Conservation (phyloP, 768 basidiomycete species). For the Tulasnella sp. region DNA sequence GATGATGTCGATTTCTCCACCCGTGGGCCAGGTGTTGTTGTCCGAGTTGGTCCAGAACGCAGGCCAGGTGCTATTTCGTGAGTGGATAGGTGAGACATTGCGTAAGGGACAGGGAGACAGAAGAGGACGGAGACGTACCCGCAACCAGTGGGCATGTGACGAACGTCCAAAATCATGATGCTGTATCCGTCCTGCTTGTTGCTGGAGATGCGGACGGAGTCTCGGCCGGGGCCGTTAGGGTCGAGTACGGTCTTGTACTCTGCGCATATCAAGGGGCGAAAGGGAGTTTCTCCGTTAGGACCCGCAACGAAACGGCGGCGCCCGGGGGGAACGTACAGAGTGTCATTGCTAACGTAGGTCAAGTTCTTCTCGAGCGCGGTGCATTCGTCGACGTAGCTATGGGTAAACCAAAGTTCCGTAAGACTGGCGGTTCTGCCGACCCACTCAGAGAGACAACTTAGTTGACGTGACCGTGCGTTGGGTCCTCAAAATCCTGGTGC, state of each 20-base stretch:
- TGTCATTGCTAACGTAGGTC: conserved; percentile 50
- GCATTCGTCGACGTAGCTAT: conserved; percentile 44
- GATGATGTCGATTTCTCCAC: conserved; percentile 37
- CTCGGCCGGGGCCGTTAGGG: conserved; percentile 51
- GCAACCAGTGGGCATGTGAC: conserved; percentile 55
- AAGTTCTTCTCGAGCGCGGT: conserved; percentile 54
- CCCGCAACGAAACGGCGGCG: not conserved
- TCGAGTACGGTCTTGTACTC: conserved; percentile 49
- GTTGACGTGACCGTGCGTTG: conserved; percentile 8
- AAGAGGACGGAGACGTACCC: not conserved
- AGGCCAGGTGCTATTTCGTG: conserved; percentile 49
- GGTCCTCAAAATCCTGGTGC: not conserved
- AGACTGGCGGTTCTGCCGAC: no score
- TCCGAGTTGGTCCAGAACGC: conserved; percentile 35
- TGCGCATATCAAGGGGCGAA: no score
- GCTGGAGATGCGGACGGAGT: conserved; percentile 54
- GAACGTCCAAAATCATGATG: conserved; percentile 51
- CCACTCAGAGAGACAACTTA: not conserved
- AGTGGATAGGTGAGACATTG: no score
- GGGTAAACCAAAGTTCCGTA: conserved; percentile 27
- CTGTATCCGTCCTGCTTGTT: conserved; percentile 51
- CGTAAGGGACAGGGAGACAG: not conserved
- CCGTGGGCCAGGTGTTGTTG: conserved; percentile 44
- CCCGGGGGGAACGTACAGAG: not conserved
- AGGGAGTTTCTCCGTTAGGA: not conserved